Evolutionary conservation across 2,329 filamentous ascomycete species (phyloP), one percentile per base, ranked within the genome.

Genomic region (Helminthosporium solani): DNA sequence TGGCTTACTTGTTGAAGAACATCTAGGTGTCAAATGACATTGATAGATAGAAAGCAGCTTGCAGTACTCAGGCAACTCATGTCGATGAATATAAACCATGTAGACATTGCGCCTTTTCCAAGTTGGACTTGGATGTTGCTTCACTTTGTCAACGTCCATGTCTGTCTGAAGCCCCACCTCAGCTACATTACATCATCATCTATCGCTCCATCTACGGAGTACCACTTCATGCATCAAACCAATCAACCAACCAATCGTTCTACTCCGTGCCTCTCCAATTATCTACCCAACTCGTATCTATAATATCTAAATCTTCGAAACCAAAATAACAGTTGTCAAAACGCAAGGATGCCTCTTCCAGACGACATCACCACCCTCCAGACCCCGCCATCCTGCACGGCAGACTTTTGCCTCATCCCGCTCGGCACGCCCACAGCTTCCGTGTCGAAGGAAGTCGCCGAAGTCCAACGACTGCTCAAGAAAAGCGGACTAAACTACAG

Each of bases 391-490:
- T 75, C 83, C 46, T 95, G 89, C 72, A 89, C 86, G 44, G 91
- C 87, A 47, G 91, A 96, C 73, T 96, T 96, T 69, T 96, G 91
- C 70, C 78, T 96, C 56, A 86, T 96, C 50, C 91, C 91, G 2
- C 85, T 97, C 38, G 75, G 75, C 47, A 78, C 75, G 9, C 72
- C 74, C 3, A 74, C 73, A 1, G 74, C 75, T 2, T 75, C 72
- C 7, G 75, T 78, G n/a, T 75, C 73, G 6, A 69, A 72, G 44
- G 88, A 97, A 67, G 84, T 99, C 23, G 92, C 92, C 27, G 85
- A 87, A 53, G 90, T 97, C 30, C 92, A 97, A 74, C 83, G 85
- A 46, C 78, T 97, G 28, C 79, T 99, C 60, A 84, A 87, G 70
- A 83, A 82, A 43, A 94, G 87, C 58, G 90, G 90, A 2, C 70